phyloP scores from a whole-genome alignment of 2,329 filamentous ascomycete species.

The Hymenoscyphus occultus region DNA sequence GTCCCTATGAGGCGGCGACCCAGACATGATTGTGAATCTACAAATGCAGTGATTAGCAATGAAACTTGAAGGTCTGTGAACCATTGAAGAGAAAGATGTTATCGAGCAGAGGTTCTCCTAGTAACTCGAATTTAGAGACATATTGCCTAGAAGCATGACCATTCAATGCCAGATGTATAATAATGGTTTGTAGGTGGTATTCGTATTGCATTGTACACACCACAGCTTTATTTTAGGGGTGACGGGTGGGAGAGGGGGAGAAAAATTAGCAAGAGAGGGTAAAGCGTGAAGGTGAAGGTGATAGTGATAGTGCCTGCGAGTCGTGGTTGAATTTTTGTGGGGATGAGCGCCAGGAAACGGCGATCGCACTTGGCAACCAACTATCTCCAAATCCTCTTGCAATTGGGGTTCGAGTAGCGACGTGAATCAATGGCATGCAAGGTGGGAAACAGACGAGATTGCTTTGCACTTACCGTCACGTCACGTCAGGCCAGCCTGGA shows the following conservation, averaged over 20 bases:
- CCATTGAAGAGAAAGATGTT: not conserved
- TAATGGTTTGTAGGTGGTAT: not conserved
- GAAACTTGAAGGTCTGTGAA: not conserved
- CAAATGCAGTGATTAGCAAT: not conserved
- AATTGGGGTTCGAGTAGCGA: too few relatives aligned
- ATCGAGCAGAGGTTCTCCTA: not conserved
- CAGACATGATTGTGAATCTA: not conserved
- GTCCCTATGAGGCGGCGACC: not conserved
- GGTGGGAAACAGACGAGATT: too few relatives aligned
- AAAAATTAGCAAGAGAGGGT: not conserved
- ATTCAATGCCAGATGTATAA: not conserved
- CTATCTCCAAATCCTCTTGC: too few relatives aligned
- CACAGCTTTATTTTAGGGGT: not conserved
- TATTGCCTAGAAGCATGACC: not conserved
- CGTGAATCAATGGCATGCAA: too few relatives aligned
- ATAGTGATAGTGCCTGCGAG: not conserved
- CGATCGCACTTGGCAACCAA: too few relatives aligned
- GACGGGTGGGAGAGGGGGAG: not conserved
- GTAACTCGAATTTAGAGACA: not conserved
- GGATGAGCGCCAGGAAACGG: too few relatives aligned
- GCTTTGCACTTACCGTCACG: too few relatives aligned
- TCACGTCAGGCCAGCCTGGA: too few relatives aligned
- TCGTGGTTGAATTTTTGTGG: too few relatives aligned
- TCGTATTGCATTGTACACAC: not conserved
- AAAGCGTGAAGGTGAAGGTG: not conserved